Evolutionary conservation across 2,329 filamentous ascomycete genomes (phyloP), one percentile per base, ranked within the genome.

Genomic region (Fusarium sp.): DNA sequence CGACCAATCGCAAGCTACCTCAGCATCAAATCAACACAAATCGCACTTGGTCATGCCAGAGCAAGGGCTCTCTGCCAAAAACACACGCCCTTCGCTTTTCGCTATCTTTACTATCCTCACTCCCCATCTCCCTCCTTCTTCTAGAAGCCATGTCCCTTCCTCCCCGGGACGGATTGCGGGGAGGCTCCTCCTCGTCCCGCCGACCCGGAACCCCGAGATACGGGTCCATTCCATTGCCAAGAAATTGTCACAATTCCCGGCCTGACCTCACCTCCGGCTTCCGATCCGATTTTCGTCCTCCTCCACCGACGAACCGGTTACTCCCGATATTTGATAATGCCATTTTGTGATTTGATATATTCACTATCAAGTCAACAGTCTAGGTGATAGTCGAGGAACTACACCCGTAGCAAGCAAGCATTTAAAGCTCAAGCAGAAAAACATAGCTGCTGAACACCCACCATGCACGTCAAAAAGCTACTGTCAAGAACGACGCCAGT

Each of bases 191-290:
- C 36, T 54, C 45, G 62, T 62, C 65, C 65, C 65, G 60, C 67
- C 60, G 63, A 64, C 65, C 65, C 68, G 67, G 68, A 38, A 65
- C 65, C 44, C 65, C 55, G 65, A 70, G 63, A 69, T 64, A 66
- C 54, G 63, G 58, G 53, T 54, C 58, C 65, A 62, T 59, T 52
- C 19, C 19, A 19, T 19, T 19, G 26, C 55, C 52, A 12, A 53
- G 56, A 59, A 67, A 49, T 68, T 68, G 68, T 71, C 68, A 70
- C 68, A 55, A 65, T 41, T 63, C 59, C 66, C 68, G 61, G 67
- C 43, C 55, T 47, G 10, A 28, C 38, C 56, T 56, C 28, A 44
- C 38, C 45, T 53, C 53, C 35, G 46, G 15, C 26, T 38, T 31
- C 39, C n/a, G 40, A 46, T 42, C 61, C 56, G 49, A 31, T 57